phyloP scores from a whole-genome alignment of 257 asterid genomes.

The Cynanchum wilfordii region DNA sequence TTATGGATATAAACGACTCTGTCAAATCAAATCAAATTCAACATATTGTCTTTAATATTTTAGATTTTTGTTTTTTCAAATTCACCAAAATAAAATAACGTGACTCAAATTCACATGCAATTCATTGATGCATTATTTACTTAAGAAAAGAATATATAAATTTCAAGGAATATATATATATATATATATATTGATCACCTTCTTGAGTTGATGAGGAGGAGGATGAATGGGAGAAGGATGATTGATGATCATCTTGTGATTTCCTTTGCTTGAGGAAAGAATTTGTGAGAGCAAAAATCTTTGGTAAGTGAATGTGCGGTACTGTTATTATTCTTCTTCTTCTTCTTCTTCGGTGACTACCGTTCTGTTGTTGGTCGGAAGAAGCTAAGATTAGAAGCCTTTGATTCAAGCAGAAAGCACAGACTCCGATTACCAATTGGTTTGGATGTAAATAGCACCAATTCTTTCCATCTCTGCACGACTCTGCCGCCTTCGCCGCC shows the following conservation, averaged over 20 bases:
- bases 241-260: conserved; percentile 14
- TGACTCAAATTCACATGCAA: too few relatives aligned
- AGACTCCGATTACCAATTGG: conserved; percentile 56
- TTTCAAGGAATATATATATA: too few relatives aligned
- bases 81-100: too few relatives aligned
- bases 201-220: conserved; percentile 48
- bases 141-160: too few relatives aligned
- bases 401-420: conserved; percentile 72
- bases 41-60: too few relatives aligned
- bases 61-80: too few relatives aligned
- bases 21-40: conserved; percentile 18
- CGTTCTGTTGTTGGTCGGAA: conserved; percentile 23
- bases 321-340: too few relatives aligned
- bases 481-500: conserved; percentile 17
- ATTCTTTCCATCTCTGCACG: conserved; percentile 26
- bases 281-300: conserved; percentile 49
- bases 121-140: too few relatives aligned
- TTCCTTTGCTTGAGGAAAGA: conserved; percentile 47
- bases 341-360: too few relatives aligned
- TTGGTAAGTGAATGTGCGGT: conserved; percentile 29
- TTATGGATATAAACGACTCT: conserved; percentile 92
- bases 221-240: too few relatives aligned
- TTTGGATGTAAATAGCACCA: conserved; percentile 58
- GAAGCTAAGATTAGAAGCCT: conserved; percentile 58
- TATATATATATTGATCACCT: conserved; percentile 31